Conservation (phyloP, 2,329 filamentous ascomycete species). For the Calcarisporium arbuscula region DNA sequence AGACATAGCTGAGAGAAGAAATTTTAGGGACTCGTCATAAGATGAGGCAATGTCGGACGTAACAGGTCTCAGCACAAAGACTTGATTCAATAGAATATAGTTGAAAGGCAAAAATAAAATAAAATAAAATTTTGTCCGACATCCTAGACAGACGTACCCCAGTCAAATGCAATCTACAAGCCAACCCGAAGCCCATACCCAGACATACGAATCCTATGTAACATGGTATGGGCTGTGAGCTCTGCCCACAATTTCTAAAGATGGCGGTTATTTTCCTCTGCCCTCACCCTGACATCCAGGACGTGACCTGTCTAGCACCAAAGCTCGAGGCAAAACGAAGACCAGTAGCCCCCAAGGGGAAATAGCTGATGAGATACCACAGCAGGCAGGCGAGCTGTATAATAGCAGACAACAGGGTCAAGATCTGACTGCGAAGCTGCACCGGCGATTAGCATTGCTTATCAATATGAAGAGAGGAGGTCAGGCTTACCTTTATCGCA, state of each 20-base stretch:
- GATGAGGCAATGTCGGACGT: too few species aligned
- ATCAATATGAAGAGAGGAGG: not conserved
- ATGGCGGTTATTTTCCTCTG: not conserved
- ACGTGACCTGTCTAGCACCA: slow-evolving; percentile 73
- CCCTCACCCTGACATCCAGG: slow-evolving; percentile 77
- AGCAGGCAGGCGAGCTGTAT: slow-evolving; percentile 75
- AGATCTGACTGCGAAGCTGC: slow-evolving; percentile 74
- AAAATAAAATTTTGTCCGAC: too few species aligned
- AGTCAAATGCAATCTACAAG: too few species aligned
- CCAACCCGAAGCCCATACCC: too few species aligned
- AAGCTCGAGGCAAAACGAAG: slow-evolving; percentile 81
- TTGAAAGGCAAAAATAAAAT: too few species aligned
- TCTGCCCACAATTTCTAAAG: slow-evolving; percentile 1
- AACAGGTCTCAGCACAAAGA: too few species aligned
- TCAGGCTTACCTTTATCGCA: slow-evolving; percentile 73
- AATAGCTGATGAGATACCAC: slow-evolving; percentile 97
- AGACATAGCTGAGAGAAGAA: too few species aligned
- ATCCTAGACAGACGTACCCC: too few species aligned
- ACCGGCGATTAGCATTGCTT: slow-evolving; percentile 8
- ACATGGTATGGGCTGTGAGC: slow-evolving; percentile 1
- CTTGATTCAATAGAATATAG: too few species aligned
- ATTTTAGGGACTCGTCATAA: too few species aligned
- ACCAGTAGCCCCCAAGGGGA: slow-evolving; percentile 90
- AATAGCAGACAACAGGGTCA: slow-evolving; percentile 79
- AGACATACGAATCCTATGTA: too few species aligned